phyloP scores from a whole-genome alignment of 306 rosid species.

The Alnus glutinosa region DNA sequence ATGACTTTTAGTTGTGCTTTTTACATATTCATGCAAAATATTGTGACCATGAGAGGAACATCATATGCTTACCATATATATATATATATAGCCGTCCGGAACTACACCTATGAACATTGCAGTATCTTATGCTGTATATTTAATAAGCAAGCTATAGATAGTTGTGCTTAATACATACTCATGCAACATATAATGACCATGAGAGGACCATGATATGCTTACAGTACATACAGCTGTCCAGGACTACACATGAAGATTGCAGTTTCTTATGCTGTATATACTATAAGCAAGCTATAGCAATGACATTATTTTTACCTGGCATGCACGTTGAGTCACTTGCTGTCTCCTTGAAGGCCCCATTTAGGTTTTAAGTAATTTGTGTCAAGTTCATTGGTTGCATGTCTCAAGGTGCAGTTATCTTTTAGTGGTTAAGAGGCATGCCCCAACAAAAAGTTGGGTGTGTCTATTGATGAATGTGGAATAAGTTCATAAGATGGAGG shows the following conservation, averaged over 20 bases:
- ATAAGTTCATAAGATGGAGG: no score
- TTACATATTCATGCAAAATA: neutral
- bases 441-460: neutral
- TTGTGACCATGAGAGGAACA: neutral
- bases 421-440: neutral
- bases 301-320: no score
- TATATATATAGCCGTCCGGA: no score
- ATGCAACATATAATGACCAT: neutral
- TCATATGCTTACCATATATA: no score
- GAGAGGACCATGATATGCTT: neutral
- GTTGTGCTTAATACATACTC: neutral
- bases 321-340: no score
- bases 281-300: neutral
- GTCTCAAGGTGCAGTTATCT: neutral
- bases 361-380: no score
- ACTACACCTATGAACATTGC: neutral
- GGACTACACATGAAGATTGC: neutral
- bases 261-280: neutral
- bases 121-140: neutral
- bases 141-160: neutral
- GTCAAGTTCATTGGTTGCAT: no score
- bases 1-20: neutral
- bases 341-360: no score
- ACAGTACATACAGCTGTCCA: neutral
- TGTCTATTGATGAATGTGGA: neutral